Conservation (phyloP, 2,329 filamentous ascomycete species). For the Ustulina deusta region DNA sequence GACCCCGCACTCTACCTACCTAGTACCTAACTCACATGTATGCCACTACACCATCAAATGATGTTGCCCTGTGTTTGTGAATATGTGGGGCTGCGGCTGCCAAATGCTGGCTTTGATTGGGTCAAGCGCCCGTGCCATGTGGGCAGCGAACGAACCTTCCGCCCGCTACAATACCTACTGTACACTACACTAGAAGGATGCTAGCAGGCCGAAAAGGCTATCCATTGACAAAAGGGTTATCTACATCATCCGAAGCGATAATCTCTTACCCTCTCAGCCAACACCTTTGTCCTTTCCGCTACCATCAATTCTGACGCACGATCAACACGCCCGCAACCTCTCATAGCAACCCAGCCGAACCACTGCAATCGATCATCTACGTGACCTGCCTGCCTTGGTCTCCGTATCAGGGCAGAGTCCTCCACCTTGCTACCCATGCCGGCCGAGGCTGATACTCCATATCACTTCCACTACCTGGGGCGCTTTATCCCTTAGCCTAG, state of each 20-base stretch:
- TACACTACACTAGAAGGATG: not conserved
- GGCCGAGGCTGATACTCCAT: constrained; percentile 57
- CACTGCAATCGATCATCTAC: constrained; percentile 19
- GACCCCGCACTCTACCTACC: constrained; percentile 11
- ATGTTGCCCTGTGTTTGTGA: constrained; percentile 4
- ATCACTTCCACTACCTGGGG: constrained; percentile 57
- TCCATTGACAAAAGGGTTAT: not conserved
- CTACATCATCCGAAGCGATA: constrained; percentile 22
- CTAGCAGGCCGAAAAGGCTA: constrained; percentile 13
- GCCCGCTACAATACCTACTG: not conserved
- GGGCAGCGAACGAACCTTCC: constrained; percentile 6
- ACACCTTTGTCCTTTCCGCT: not conserved
- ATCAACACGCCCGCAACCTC: constrained; percentile 2
- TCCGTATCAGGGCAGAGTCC: constrained; percentile 46
- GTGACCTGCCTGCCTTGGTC: constrained; percentile 39
- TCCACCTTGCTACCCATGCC: constrained; percentile 55
- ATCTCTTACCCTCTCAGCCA: not conserved
- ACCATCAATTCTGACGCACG: constrained; percentile 1
- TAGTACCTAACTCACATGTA: not conserved
- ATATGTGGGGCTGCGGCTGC: constrained; percentile 9
- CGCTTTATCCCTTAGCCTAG: constrained; percentile 62
- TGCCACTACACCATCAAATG: not conserved
- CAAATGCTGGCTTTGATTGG: constrained; percentile 26
- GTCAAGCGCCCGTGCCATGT: not conserved
- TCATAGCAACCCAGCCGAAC: not conserved